phyloP scores from a whole-genome alignment of 345 rosid genomes.

The Firmiana major region DNA sequence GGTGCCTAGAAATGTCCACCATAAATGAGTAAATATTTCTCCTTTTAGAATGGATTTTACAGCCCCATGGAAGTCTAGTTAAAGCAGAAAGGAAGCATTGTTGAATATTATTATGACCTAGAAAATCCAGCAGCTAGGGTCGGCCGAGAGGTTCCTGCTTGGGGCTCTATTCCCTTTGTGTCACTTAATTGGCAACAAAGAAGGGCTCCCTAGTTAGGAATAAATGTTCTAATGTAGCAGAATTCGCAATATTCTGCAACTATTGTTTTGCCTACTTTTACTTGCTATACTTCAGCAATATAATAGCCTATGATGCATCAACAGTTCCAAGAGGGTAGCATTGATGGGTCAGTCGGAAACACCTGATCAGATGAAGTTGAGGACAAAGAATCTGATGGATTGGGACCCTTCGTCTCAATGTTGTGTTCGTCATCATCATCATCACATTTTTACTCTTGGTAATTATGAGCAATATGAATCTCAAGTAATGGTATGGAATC shows the following conservation, averaged over 20 bases:
- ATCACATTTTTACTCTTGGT: background rate
- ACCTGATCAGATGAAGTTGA: conserved; percentile 25
- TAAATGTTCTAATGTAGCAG: conserved; percentile 8
- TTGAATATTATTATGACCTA: background rate
- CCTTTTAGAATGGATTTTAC: background rate
- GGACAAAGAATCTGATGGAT: conserved; percentile 16
- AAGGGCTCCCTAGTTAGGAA: background rate
- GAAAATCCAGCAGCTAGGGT: background rate
- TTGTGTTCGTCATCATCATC: background rate
- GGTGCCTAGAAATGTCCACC: background rate
- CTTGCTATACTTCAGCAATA: conserved; percentile 5
- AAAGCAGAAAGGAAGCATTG: background rate
- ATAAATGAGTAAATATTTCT: background rate
- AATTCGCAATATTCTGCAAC: background rate
- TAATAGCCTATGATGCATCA: conserved; percentile 17
- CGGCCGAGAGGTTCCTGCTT: background rate
- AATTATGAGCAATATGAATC: background rate
- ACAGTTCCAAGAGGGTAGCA: conserved; percentile 16
- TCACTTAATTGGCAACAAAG: conserved; percentile 6
- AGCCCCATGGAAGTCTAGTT: background rate
- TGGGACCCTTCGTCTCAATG: background rate
- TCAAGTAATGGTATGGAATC: background rate
- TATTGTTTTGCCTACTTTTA: conserved; percentile 19
- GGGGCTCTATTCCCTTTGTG: conserved; percentile 14
- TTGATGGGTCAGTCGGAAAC: conserved; percentile 33